Evolutionary conservation across 2,329 filamentous ascomycete species (phyloP), one percentile per base, ranked within the genome.

Genomic region (Hypoxylon sp.): DNA sequence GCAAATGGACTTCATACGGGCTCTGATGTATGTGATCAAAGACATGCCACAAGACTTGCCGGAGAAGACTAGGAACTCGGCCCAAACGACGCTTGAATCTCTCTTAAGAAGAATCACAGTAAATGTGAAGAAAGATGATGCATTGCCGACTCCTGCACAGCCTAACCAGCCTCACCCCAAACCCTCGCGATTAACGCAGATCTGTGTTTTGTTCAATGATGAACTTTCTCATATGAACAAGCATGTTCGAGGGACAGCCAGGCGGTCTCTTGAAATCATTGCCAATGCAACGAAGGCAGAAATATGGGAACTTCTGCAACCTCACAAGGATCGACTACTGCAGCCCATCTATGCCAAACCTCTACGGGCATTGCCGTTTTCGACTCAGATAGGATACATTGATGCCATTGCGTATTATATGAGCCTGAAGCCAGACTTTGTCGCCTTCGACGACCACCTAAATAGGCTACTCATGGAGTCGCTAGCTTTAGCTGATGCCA

Each of bases 341-440:
- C 87, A 90, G 65, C 93, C 94, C 0, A 98, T 99, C 51, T 99
- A 96, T 82, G 93, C 93, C 72, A 99, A 99, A 78, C 96, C 96
- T 13, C 81, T 99, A 19, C 89, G 96, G 67, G 97, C 96, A 0
- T 83, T 99, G 67, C 96, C 96, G 0, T 99, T 99, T 76, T 87
- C 93, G 4, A 95, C 93, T 2, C 97, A 99, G 81, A 99, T 99
- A 72, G 97, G 96, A 3, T 98, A 97, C 76, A 98, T 99, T 73
- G 97, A 99, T 78, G 96, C 96, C 0, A 94, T 99, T 76, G 97
- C 93, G 0, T 99, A 97, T 79, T 97, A 97, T 76, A 88, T 99
- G 82, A 91, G 91, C 62, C 85, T 99, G 52, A 95, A 97, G 78
- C 90, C 91, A 52, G 92, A 96, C 71, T 95, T 98, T 75, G 89